Evolutionary conservation across 2,329 filamentous ascomycete species (phyloP).

Genomic region (Albophoma yamanashiensis): DNA sequence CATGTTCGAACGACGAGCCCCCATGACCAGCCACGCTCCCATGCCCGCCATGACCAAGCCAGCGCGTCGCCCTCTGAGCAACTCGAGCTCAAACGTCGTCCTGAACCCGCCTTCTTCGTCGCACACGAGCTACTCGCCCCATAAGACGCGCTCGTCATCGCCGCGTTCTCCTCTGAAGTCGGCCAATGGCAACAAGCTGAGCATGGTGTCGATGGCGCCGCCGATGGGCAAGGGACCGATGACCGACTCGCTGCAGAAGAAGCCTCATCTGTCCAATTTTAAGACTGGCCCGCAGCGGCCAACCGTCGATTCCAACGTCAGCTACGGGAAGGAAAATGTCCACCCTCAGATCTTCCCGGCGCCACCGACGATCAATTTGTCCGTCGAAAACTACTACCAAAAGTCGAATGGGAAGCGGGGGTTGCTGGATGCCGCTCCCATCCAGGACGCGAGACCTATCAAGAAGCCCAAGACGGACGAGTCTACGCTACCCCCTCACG

Average conservation of each 20-base stretch:
- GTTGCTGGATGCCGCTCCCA: slow-evolving; percentile 62
- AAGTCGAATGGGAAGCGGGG: slow-evolving; percentile 48
- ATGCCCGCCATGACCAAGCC: slow-evolving; percentile 42
- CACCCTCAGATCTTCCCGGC: slow-evolving; percentile 40
- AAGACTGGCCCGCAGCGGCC: slow-evolving; percentile 46
- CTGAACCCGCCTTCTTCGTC: slow-evolving; percentile 51
- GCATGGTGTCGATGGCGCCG: slow-evolving; percentile 56
- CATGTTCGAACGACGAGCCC: slow-evolving; percentile 31
- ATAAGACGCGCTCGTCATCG: slow-evolving; percentile 54
- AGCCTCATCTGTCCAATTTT: slow-evolving; percentile 47
- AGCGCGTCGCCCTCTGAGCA: slow-evolving; percentile 35
- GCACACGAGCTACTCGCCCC: slow-evolving; percentile 53
- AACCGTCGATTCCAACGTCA: slow-evolving; percentile 27
- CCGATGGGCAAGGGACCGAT: slow-evolving; percentile 41
- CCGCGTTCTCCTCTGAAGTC: slow-evolving; percentile 47
- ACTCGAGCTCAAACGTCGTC: slow-evolving; percentile 49
- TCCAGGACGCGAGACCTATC: slow-evolving; percentile 52
- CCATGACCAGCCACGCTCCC: slow-evolving; percentile 44
- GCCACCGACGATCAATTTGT: slow-evolving; percentile 34
- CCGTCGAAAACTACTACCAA: slow-evolving; percentile 41
- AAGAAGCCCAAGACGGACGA: slow-evolving; percentile 62
- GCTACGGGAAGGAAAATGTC: slow-evolving; percentile 46
- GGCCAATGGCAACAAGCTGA: slow-evolving; percentile 47
- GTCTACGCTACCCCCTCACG: slow-evolving; percentile 49
- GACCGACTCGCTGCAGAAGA: slow-evolving; percentile 63